Evolutionary conservation across 139 green algal species (phyloP).

Genomic region (Zygnema circumcarinatum): DNA sequence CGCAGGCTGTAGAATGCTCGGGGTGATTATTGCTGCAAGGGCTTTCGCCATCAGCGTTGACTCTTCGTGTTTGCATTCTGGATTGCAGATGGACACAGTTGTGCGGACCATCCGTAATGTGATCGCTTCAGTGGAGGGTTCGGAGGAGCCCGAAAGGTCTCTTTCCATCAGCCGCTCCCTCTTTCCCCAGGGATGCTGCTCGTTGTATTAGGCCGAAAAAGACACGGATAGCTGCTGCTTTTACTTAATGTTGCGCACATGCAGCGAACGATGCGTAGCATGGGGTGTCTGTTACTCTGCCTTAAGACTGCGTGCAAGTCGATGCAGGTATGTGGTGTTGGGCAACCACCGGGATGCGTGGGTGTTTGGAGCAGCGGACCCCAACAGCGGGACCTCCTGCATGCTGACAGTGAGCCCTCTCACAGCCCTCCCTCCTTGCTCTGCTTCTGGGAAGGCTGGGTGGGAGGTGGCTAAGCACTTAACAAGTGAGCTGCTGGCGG

Average conservation of each 20-base stretch:
- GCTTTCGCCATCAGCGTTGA: too few species aligned
- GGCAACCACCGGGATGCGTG: conserved; percentile 62
- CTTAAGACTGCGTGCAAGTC: too few species aligned
- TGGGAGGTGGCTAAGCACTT: too few species aligned
- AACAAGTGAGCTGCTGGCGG: too few species aligned
- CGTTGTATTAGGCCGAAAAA: not conserved
- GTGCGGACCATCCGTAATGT: conserved; percentile 44
- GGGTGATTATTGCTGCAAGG: too few species aligned
- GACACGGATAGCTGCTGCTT: too few species aligned
- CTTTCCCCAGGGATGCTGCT: not conserved
- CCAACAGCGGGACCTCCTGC: conserved; percentile 55
- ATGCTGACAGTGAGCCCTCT: conserved; percentile 45
- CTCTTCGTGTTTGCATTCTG: too few species aligned
- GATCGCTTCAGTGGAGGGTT: conserved; percentile 22
- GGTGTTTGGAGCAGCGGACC: conserved; percentile 56
- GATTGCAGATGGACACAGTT: conserved; percentile 26
- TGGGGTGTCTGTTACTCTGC: conserved; percentile 4
- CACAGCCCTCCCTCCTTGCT: not conserved
- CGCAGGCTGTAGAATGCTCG: too few species aligned
- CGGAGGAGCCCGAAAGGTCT: conserved; percentile 38
- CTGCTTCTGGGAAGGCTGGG: too few species aligned
- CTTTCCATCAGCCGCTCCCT: conserved; percentile 1
- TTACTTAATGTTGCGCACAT: too few species aligned
- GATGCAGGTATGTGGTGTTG: conserved; percentile 59
- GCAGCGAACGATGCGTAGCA: too few species aligned